Conservation (phyloP, 2,329 filamentous ascomycete genomes). For the Uncinocarpus reesii region DNA sequence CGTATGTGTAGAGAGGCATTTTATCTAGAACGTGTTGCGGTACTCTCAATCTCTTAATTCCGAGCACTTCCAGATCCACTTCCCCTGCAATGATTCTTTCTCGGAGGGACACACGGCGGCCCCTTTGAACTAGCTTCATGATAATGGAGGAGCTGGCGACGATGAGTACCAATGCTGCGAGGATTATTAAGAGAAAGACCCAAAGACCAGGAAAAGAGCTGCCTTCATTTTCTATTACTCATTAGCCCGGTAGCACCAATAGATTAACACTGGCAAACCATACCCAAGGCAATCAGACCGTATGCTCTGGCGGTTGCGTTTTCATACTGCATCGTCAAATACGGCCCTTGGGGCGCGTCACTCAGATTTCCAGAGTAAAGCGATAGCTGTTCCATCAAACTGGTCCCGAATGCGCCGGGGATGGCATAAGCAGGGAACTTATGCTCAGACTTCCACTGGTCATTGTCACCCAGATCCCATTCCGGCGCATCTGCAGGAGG, state of each 20-base stretch:
- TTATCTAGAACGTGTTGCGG: slow-evolving; percentile 59
- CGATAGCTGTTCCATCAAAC: slow-evolving; percentile 61
- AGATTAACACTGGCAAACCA: slow-evolving; percentile 8
- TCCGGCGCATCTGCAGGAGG: slow-evolving; percentile 52
- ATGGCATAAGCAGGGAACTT: slow-evolving; percentile 77
- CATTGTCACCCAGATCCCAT: slow-evolving; percentile 63
- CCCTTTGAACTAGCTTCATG: slow-evolving; percentile 69
- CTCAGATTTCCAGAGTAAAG: slow-evolving; percentile 68
- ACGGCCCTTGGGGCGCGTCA: slow-evolving; percentile 18
- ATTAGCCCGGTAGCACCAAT: background rate
- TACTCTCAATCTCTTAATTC: slow-evolving; percentile 71
- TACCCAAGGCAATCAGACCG: slow-evolving; percentile 41
- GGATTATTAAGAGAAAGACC: slow-evolving; percentile 62
- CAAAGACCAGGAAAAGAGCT: slow-evolving; percentile 57
- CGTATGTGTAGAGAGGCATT: slow-evolving; percentile 72
- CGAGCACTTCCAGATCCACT: slow-evolving; percentile 74
- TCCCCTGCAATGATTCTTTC: slow-evolving; percentile 65
- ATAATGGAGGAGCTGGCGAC: slow-evolving; percentile 55
- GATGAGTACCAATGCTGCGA: slow-evolving; percentile 60
- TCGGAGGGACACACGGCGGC: slow-evolving; percentile 56
- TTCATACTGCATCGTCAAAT: slow-evolving; percentile 30
- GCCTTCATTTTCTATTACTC: slow-evolving; percentile 11
- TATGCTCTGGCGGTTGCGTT: slow-evolving; percentile 44
- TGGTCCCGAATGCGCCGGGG: slow-evolving; percentile 53
- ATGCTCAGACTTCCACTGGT: slow-evolving; percentile 60